These are phyloP conservation scores for Coemansia sp. DNA, from an alignment of 192 early-diverging fungal genomes.

Conservation along the genomic window DNA sequence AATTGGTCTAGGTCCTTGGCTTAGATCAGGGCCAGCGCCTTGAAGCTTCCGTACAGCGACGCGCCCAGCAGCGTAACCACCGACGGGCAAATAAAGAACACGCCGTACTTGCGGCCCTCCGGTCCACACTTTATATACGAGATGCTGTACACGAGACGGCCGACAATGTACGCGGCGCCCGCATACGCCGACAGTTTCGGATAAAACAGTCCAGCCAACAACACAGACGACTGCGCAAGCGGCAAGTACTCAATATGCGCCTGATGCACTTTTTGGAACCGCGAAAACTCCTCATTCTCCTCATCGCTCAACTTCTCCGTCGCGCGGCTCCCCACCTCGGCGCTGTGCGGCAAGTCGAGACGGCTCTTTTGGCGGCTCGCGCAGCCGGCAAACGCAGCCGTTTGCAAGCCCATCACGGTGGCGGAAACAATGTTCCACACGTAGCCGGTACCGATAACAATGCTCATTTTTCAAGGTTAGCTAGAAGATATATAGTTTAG, in stretches of 20 bases:
- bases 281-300: conserved; percentile 48
- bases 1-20: neutral
- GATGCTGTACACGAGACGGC: conserved; percentile 48
- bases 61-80: conserved; percentile 43
- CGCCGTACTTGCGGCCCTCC: conserved; percentile 44
- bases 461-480: conserved; percentile 32
- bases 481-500: neutral
- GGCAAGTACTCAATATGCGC: conserved; percentile 51
- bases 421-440: conserved; percentile 54
- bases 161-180: conserved; percentile 48
- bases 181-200: conserved; percentile 48
- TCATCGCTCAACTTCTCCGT: conserved; percentile 50
- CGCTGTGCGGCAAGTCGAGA: conserved; percentile 39
- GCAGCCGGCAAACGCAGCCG: conserved; percentile 41
- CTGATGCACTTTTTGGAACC: conserved; percentile 50
- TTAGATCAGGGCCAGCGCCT: conserved; percentile 38
- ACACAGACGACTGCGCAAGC: conserved; percentile 44
- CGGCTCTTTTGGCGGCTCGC: conserved; percentile 36
- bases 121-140: conserved; percentile 45
- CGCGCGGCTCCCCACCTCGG: conserved; percentile 39
- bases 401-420: conserved; percentile 48
- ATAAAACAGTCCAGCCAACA: conserved; percentile 52
- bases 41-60: conserved; percentile 48
- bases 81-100: conserved; percentile 34
- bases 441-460: conserved; percentile 53